Evolutionary conservation across 2,329 filamentous ascomycete genomes (phyloP).

Genomic region (Coniosporium tulheliwenetii): DNA sequence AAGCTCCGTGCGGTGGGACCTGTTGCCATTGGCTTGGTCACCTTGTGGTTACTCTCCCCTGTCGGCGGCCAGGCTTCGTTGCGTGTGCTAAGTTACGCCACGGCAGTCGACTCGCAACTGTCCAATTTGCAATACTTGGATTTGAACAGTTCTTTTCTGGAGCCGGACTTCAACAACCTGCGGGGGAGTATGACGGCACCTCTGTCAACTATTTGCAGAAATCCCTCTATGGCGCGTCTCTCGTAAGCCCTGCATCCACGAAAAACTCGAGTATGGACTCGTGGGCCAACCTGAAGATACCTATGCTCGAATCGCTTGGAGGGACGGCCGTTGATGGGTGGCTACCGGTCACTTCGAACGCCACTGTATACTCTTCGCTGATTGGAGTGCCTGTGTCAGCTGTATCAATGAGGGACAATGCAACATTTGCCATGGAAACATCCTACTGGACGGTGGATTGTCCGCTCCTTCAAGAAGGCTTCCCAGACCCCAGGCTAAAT

Average conservation of each 20-base stretch:
- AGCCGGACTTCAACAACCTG: too few species aligned
- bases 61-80: conserved; percentile 1
- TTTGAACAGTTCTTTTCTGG: background rate
- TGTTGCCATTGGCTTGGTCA: background rate
- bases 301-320: conserved; percentile 5
- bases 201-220: background rate
- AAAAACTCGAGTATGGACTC: conserved; percentile 5
- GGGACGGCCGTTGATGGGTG: conserved; percentile 3
- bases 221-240: background rate
- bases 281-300: conserved; percentile 8
- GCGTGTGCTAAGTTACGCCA: background rate
- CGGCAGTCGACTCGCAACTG: too few species aligned
- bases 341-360: conserved; percentile 1
- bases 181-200: background rate
- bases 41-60: background rate
- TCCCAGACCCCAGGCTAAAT: too few species aligned
- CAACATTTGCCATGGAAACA: conserved; percentile 5
- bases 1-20: background rate
- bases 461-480: too few species aligned
- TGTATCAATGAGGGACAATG: conserved; percentile 1
- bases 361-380: conserved; percentile 3
- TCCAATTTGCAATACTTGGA: too few species aligned
- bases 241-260: conserved; percentile 1
- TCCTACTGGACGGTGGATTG: conserved; percentile 6
- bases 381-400: conserved; percentile 4